A percentile compares a stretch with the other conserved stretches of the same genome.
These are phyloP conservation scores for Leccinum subtestaceum DNA, from an alignment of 768 basidiomycete genomes.

Conservation along the genomic window DNA sequence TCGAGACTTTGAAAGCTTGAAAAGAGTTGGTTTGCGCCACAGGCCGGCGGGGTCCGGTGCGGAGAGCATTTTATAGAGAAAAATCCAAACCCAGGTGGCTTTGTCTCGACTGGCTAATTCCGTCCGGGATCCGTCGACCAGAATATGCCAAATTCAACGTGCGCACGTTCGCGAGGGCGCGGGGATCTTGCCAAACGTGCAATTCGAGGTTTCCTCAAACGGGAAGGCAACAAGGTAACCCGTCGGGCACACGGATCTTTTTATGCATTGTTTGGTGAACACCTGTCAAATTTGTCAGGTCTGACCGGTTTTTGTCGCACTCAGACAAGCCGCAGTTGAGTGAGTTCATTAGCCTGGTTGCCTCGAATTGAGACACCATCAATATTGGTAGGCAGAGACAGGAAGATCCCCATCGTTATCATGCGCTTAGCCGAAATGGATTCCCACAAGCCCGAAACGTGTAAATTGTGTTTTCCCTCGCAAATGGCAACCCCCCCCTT, in stretches of 20 bases:
- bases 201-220: neutral
- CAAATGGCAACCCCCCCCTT: slow-evolving; percentile 7
- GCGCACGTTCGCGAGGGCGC: slow-evolving; percentile 13
- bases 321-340: neutral
- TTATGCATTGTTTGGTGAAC: neutral
- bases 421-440: slow-evolving; percentile 12
- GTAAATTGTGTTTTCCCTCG: slow-evolving; percentile 12
- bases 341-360: neutral
- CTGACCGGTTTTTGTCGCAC: slow-evolving; percentile 4
- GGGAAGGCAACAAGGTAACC: neutral
- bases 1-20: neutral
- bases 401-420: slow-evolving; percentile 16
- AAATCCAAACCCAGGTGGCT: neutral
- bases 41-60: neutral
- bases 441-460: slow-evolving; percentile 28
- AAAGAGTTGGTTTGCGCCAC: neutral
- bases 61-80: neutral
- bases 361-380: slow-evolving; percentile 2
- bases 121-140: neutral
- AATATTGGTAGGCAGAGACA: slow-evolving; percentile 9
- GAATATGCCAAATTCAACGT: neutral
- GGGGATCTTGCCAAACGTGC: slow-evolving; percentile 6
- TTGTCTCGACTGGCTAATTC: neutral
- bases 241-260: neutral
- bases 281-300: slow-evolving; percentile 14